Evolutionary conservation across 768 basidiomycete species (phyloP).

Genomic region (Boletus rubroflammeus): DNA sequence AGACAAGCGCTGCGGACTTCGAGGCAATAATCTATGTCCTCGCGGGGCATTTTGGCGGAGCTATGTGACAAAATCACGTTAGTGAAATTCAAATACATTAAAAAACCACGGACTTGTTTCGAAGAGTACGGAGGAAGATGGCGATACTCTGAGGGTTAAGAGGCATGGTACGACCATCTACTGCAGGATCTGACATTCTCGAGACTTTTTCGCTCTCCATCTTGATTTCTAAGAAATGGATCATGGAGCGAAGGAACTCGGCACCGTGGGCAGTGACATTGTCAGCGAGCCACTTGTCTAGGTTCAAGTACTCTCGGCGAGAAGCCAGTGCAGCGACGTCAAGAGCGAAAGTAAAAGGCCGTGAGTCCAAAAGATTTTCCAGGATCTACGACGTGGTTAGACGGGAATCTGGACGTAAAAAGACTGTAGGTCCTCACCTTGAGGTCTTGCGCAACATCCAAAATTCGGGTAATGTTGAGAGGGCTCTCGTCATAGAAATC

Average conservation of each 20-base stretch:
- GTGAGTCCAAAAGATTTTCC: slow-evolving; percentile 86
- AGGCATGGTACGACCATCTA: slow-evolving; percentile 79
- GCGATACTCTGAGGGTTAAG: slow-evolving; percentile 87
- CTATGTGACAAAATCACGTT: slow-evolving; percentile 35
- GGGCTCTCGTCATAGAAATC: slow-evolving; percentile 92
- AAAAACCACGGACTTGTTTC: slow-evolving; percentile 65
- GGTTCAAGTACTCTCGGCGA: slow-evolving; percentile 87
- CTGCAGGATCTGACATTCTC: slow-evolving; percentile 70
- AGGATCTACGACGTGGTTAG: slow-evolving; percentile 59
- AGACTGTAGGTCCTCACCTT: slow-evolving; percentile 52
- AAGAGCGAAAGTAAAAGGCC: slow-evolving; percentile 84
- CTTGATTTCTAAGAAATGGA: slow-evolving; percentile 88
- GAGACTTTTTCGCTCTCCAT: slow-evolving; percentile 84
- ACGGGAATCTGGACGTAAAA: background rate
- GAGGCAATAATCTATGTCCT: slow-evolving; percentile 80
- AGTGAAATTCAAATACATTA: slow-evolving; percentile 1
- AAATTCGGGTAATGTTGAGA: slow-evolving; percentile 88
- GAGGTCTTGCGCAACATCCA: slow-evolving; percentile 93
- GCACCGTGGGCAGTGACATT: slow-evolving; percentile 78
- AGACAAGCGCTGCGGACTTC: slow-evolving; percentile 91
- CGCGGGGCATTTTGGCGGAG: slow-evolving; percentile 67
- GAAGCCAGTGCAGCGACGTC: slow-evolving; percentile 94
- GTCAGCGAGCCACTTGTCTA: slow-evolving; percentile 95
- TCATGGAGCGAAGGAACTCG: slow-evolving; percentile 83
- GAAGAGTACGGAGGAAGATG: slow-evolving; percentile 86